Evolutionary conservation across 2,329 filamentous ascomycete genomes (phyloP).

Genomic region (Hypoxylon sp.): DNA sequence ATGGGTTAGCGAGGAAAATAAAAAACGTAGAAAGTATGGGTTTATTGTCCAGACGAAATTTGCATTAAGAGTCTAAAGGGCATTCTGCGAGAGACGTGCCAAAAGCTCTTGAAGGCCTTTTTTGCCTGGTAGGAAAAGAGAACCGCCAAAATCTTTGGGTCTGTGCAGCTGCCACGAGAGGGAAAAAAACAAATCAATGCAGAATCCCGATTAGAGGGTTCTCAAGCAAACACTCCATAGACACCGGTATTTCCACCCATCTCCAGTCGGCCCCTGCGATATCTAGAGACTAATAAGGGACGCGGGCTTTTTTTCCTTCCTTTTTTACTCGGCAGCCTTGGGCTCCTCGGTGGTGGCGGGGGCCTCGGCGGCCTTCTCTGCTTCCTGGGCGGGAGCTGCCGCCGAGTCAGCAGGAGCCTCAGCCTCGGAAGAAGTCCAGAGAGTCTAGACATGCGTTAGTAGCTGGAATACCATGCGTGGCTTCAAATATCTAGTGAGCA

Average conservation of each 20-base stretch:
- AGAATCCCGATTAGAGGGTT: slow-evolving; percentile 55
- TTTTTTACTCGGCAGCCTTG: slow-evolving; percentile 70
- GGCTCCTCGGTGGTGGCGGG: slow-evolving; percentile 68
- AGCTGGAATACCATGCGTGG: not conserved
- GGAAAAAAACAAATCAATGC: slow-evolving; percentile 58
- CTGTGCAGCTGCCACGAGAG: slow-evolving; percentile 55
- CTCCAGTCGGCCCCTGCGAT: slow-evolving; percentile 54
- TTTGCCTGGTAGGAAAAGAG: slow-evolving; percentile 45
- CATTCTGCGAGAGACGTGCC: slow-evolving; percentile 55
- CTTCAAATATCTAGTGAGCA: slow-evolving; percentile 20
- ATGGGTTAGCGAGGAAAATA: slow-evolving; percentile 15
- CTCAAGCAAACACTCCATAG: slow-evolving; percentile 68
- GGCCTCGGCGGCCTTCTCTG: slow-evolving; percentile 64
- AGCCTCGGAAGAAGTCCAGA: slow-evolving; percentile 99
- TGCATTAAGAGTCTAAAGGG: slow-evolving; percentile 65
- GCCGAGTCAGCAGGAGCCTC: slow-evolving; percentile 70
- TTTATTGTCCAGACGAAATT: slow-evolving; percentile 65
- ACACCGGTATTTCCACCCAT: slow-evolving; percentile 64
- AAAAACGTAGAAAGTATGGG: slow-evolving; percentile 49
- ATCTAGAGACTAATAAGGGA: slow-evolving; percentile 51
- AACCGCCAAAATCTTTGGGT: slow-evolving; percentile 47
- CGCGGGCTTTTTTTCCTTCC: slow-evolving; percentile 58
- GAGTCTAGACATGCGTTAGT: slow-evolving; percentile 70
- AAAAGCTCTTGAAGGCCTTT: slow-evolving; percentile 55
- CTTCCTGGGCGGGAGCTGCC: slow-evolving; percentile 61